A percentile compares a stretch with the other conserved stretches of the same genome.
Evolutionary conservation across 2,329 filamentous ascomycete genomes (phyloP).

Genomic region (Cladosporium halotolerans): DNA sequence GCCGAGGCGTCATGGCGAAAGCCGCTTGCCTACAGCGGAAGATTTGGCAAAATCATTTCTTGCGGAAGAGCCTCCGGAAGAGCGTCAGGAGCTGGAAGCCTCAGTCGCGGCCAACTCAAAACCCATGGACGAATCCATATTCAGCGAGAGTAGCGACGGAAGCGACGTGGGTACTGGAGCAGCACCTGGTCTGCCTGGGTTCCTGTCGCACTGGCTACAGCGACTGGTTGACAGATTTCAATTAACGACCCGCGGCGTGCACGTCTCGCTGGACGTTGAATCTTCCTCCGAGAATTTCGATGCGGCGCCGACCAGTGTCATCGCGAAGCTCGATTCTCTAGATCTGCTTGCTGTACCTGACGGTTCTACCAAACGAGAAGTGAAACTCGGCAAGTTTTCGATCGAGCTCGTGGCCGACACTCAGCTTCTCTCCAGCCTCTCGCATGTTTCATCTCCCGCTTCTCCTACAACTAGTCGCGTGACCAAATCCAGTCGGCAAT

Average conservation of each 20-base stretch:
- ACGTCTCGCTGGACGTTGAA: constrained; percentile 48
- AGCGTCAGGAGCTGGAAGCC: constrained; percentile 62
- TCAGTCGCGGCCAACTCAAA: constrained; percentile 52
- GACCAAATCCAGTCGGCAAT: constrained; percentile 8
- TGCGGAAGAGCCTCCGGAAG: constrained; percentile 60
- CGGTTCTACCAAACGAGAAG: constrained; percentile 8
- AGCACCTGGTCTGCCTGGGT: constrained; percentile 60
- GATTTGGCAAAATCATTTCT: constrained; percentile 74
- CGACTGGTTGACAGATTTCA: constrained; percentile 67
- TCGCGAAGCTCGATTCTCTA: not conserved
- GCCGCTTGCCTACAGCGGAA: constrained; percentile 57
- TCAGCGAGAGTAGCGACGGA: constrained; percentile 52
- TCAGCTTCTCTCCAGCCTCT: constrained; percentile 18
- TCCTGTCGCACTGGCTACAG: constrained; percentile 66
- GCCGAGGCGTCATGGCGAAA: constrained; percentile 23
- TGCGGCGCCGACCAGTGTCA: not conserved
- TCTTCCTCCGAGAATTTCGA: not conserved
- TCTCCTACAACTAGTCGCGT: constrained; percentile 12
- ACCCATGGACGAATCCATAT: constrained; percentile 56
- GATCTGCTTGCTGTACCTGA: constrained; percentile 1
- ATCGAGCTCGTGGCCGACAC: constrained; percentile 24
- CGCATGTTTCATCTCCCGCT: constrained; percentile 15
- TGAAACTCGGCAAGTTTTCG: constrained; percentile 22
- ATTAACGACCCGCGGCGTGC: constrained; percentile 59
- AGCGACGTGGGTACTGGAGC: constrained; percentile 62